phyloP scores from a whole-genome alignment of 2,329 filamentous ascomycete genomes.

The Ilyonectria destructans region DNA sequence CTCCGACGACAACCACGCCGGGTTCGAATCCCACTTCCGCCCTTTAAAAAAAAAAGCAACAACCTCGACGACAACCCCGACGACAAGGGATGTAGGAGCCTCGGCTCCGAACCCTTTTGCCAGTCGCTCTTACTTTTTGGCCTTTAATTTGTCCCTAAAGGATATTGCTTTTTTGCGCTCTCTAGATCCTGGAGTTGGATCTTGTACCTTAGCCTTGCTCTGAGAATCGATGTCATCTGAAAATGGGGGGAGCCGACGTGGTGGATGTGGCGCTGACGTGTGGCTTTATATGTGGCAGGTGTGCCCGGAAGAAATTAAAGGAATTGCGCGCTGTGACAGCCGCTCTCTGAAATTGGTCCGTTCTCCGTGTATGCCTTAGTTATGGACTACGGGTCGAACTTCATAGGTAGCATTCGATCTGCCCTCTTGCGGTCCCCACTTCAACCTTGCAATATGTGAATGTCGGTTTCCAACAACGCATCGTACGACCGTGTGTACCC shows the following conservation, averaged over 20 bases:
- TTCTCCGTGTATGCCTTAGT: neutral
- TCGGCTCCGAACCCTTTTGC: constrained; percentile 51
- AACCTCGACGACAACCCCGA: constrained; percentile 24
- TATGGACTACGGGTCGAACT: neutral
- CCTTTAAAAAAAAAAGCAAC: constrained; percentile 11
- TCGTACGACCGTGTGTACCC: neutral
- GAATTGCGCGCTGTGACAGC: neutral
- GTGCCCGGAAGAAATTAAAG: neutral
- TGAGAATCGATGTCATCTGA: neutral
- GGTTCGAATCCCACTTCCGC: constrained; percentile 37
- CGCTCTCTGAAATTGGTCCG: neutral
- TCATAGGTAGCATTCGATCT: too few species aligned
- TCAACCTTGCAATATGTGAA: too few species aligned
- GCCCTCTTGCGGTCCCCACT: too few species aligned
- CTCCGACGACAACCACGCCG: constrained; percentile 15
- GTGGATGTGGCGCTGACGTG: neutral
- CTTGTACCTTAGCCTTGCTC: neutral
- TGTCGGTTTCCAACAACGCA: too few species aligned
- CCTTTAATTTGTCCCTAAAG: neutral
- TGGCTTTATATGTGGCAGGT: neutral
- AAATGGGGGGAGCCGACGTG: neutral
- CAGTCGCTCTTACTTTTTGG: constrained; percentile 6
- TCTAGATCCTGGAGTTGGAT: neutral
- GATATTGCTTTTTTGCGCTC: neutral
- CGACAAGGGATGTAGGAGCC: constrained; percentile 49